Evolutionary conservation across 768 basidiomycete species (phyloP), one percentile per base, ranked within the genome.

Genomic region (Xerocomellus amylosporus): DNA sequence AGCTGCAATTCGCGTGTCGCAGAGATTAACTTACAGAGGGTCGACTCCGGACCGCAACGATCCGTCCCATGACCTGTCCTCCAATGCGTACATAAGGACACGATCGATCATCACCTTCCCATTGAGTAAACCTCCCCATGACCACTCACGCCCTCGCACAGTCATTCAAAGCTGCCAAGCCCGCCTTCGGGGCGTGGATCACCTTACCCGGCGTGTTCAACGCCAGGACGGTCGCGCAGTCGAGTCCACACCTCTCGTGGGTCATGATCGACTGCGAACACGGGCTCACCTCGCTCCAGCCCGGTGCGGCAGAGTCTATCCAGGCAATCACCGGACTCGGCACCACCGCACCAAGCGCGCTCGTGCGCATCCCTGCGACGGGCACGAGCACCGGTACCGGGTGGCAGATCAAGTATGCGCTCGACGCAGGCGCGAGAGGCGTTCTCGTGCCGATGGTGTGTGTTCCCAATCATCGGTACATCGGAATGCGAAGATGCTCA

Each of bases 401-500:
- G 51, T 87, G 85, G 85, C 85, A 87, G 66, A 86, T 88, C 70
- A 88, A 88, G 70, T 76, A 83, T 55, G 85, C 81, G 1, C 75
- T 88, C 30, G 86, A 88, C 61, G 81, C 82, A 0, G 87, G 86
- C 5, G 86, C 86, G 17, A 73, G 76, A 26, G 85, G 87, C 0
- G 71, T 87, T 5, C 61, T 89, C 39, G 81, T 87, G 0, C 86
- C 87, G 5, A 84, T 88, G 84, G 84, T 87, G 59, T 36, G 73
- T 58, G 10, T 15, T 52, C 34, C 15, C 2, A 7, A 33, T 47
- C 38, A 17, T 39, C 22, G 2, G 9, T 20, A 5, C 22, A 30
- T 17, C 10, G 20, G 26, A 17, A 12, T 5, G 36, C 26, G n/a
- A 14, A 8, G 7, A 26, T 19, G 9, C 46, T 44, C n/a, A 42